Evolutionary conservation across 768 basidiomycete genomes (phyloP), one percentile per base, ranked within the genome.

Genomic region (Leccinum sublutescens): DNA sequence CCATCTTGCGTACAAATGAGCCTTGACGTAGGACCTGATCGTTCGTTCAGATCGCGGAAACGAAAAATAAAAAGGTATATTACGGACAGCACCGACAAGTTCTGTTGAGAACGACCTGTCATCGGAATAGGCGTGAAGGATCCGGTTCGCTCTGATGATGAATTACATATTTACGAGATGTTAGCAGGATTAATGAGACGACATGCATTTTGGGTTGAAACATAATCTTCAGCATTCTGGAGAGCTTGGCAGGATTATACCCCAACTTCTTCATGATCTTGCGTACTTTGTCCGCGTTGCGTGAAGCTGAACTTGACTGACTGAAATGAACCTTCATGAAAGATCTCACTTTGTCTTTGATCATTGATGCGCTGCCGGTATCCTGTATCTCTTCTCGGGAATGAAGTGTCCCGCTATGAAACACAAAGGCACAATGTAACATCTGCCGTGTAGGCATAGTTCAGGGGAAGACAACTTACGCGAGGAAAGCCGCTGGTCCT

Each of bases 1-100:
- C 68, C 80, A 86, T 84, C 69, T 85, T 85, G 58, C 71, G 61
- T 7, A 81, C 74, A 58, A 86, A 86, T 0, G 78, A 78, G 2
- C 77, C 79, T 68, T 86, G 85, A 1, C 85, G 81, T 10, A 85
- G 61, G 2, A 84, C 79, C 82, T 82, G 33, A 12, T 43, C 8
- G 21, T 33, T 12, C 1, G 11, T 52, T 55, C n/a, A 56, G 43
- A 19, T 43, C 2, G 2, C 1, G 50, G 2, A 11, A 58, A 45
- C 0, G 29, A 11, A 12, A 10, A 27, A 11, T 9, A 29, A 12
- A 17, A 6, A 15, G 2, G 4, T 3, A 25, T 15, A 17, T 15
- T 29, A 59, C 76, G 60, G 45, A 85, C 84, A 3, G 84, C 84
- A 11, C 84, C 82, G 5, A 79, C 77, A 3, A 86, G 76, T 21